Evolutionary conservation across 805 yeast species (phyloP).

Genomic region (Tetrapisispora arboricola): DNA sequence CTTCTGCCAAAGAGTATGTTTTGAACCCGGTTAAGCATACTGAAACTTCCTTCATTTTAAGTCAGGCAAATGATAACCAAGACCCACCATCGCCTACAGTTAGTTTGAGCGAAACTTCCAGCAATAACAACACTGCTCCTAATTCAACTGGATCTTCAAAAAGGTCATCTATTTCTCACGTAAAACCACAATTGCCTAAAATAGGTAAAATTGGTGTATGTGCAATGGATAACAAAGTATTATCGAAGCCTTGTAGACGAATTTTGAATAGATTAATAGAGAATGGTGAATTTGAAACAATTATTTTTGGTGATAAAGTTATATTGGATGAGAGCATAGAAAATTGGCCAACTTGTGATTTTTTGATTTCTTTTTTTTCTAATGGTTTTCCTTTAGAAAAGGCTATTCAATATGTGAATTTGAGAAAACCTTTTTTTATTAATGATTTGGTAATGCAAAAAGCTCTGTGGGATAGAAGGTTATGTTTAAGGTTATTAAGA

Average conservation of each 20-base stretch:
- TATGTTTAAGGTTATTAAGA: conserved; percentile 70
- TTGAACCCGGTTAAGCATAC: background rate
- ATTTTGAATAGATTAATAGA: conserved; percentile 81
- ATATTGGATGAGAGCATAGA: conserved; percentile 87
- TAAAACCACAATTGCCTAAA: conserved; percentile 42
- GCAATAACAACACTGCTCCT: conserved; percentile 4
- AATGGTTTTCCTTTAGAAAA: conserved; percentile 93
- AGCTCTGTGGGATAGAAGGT: conserved; percentile 93
- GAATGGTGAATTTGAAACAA: conserved; percentile 92
- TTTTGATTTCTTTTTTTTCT: conserved; percentile 86
- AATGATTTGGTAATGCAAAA: conserved; percentile 89
- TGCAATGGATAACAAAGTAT: conserved; percentile 96
- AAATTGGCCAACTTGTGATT: conserved; percentile 99
- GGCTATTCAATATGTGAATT: conserved; percentile 81
- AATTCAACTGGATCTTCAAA: conserved; percentile 23
- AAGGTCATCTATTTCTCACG: conserved; percentile 18
- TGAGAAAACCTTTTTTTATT: conserved; percentile 80
- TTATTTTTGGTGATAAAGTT: conserved; percentile 94
- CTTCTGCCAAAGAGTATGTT: background rate
- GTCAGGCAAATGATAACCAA: background rate
- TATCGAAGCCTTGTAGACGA: conserved; percentile 90
- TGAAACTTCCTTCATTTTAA: background rate
- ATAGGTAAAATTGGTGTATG: conserved; percentile 96
- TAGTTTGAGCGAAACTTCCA: background rate
- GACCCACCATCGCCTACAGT: background rate